Evolutionary conservation across 306 rosid genomes (phyloP), one percentile per base, ranked within the genome.

Genomic region (Castanospermum australe): DNA sequence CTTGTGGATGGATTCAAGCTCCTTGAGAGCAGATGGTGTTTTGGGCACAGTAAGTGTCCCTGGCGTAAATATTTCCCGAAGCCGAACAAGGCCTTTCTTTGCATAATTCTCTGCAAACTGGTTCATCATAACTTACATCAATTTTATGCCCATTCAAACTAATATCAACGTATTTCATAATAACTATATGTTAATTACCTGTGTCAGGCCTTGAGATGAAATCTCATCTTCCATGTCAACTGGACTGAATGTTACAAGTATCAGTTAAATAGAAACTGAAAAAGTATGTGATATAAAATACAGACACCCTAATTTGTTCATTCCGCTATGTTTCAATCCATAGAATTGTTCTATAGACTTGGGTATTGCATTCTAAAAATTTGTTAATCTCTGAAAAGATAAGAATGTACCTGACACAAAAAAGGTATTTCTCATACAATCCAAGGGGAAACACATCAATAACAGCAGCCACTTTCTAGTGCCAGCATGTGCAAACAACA

Each of bases 1-100:
- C 97, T 95, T 95, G 94, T 92, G 96, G 80, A 95, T 81, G 76
- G 98, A 92, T 88, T 95, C 99, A 71, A 95, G 97, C 38, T 95
- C 98, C 89, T 88, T 76, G 55, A 95, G 92, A 41, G 89, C 96
- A 79, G 87, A 57, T 25, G 82, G 93, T 9, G 97, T 86, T 79
- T 87, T 73, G 57, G 98, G 99, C 81, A 95, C 91, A 79, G 79
- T 57, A 17, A 95, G 92, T 28, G 92, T 83, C 44, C 97, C 94
- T 36, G 96, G 98, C 6, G 88, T 92, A 82, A 95, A 92, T 82
- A 93, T 93, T 86, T 95, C 97, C 65, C 92, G 87, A 33, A 93
- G 98, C 77, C 86, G 87, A 75, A 95, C 98, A 83, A 92, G 69
- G 75, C 99, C 97, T 71, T 70, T 91, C 73, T 81, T 89, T 30